Conservation (phyloP, 2,329 filamentous ascomycete species). For the Lomentospora prolificans region DNA sequence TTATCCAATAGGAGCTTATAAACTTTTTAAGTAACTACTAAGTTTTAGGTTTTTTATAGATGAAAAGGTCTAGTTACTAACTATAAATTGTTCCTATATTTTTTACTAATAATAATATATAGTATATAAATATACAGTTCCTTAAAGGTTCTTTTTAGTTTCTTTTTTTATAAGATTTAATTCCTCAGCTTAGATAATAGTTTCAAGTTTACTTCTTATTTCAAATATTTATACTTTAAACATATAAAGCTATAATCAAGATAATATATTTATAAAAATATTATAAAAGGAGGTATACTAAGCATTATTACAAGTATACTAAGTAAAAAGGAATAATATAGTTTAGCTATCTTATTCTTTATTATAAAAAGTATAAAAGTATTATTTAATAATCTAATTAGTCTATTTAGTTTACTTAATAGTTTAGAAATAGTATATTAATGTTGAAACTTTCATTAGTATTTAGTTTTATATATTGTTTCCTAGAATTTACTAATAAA, state of each 20-base stretch:
- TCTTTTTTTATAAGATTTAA: neutral
- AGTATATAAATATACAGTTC: neutral
- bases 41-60: neutral
- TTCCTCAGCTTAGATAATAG: neutral
- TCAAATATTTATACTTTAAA: neutral
- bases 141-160: conserved; percentile 4
- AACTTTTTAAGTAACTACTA: neutral
- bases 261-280: no score
- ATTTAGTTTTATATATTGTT: neutral
- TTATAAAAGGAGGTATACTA: no score
- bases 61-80: neutral
- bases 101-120: conserved; percentile 6
- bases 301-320: no score
- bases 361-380: no score
- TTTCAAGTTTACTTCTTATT: no score
- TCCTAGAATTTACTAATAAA: neutral
- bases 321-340: no score
- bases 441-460: no score
- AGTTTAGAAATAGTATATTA: neutral
- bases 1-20: neutral
- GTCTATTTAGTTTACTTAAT: neutral
- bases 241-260: neutral
- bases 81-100: conserved; percentile 1
- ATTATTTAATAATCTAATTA: no score
- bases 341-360: no score